Evolutionary conservation across 192 early-diverging fungal genomes (phyloP), one percentile per base, ranked within the genome.

Genomic region (Glomus cerebriforme): DNA sequence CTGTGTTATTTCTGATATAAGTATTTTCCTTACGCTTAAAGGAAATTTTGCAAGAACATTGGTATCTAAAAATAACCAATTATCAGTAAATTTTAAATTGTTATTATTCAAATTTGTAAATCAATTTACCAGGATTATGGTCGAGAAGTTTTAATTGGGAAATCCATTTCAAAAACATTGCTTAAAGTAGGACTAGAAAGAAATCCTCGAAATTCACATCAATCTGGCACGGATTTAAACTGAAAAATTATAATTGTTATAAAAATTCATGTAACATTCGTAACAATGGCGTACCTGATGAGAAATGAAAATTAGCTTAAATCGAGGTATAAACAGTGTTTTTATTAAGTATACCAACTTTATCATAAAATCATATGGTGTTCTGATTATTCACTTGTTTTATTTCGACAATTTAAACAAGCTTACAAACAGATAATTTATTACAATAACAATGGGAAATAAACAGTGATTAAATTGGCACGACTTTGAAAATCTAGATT

Each of bases 121-220:
- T 59, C 3, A 35, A 39, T 62, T 45, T 88, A 94, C 94, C 91
- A 81, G 91, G 83, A 83, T 91, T 86, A 81, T 91, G 93, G 62
- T 90, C 73, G 77, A 95, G 86, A 37, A 95, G 85, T 24, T 85
- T 83, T 37, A 95, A 87, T 78, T 93, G 86, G 43, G 88, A 86
- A 75, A 93, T 93, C 84, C 90, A 90, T 75, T 93, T 89, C 70
- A 94, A 81, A 86, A 95, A 93, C 93, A 95, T 95, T 54, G 47
- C 43, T 54, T 29, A 73, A 35, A 22, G 1, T 67, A 35, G 66
- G 43, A 49, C 5, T 31, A 29, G 9, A 29, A 12, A 72, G 26
- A 49, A 37, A 32, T 68, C 66, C 22, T 68, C 29, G 24, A 64
- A 64, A 64, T 12, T 37, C 62, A 64, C 24, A 65, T 54, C 49